Base-by-base conservation (phyloP, 1,139 yeast genomes). In the Lodderomyces metapsilosis region DNA sequence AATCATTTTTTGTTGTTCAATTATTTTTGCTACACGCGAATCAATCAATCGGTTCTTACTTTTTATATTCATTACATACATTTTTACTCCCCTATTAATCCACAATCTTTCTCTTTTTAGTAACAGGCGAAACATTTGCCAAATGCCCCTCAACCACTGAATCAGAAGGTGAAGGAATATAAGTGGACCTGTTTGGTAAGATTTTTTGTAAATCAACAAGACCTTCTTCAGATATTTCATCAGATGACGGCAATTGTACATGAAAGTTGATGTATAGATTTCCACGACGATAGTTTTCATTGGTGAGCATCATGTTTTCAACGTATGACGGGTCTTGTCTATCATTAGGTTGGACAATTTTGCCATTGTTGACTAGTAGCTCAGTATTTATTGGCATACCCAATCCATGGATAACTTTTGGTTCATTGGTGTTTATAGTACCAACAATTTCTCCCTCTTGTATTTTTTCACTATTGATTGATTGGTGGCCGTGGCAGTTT, bases 361-460 rank as follows among this genome's bases (percentile, higher is more conserved):
- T 55, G 0, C 66, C 69, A 3, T 48, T 50, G 3, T 49, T 51
- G 9, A 51, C 71, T 43, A 58, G 66, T 16, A 27, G 16, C 3
- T 36, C 34, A 33, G 68, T 61, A 60, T 78, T 77, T 24, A 80
- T 74, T 3, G 95, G 95, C 83, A 80, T 78, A 17, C 87, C 86
- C 36, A 65, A 59, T 1, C 76, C 78, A 42, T 64, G 64, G 1
- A 80, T 69, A 4, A 74, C 57, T 46, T 78, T 80, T 2, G 80
- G 68, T 4, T 61, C 58, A 5, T 73, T 74, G 3, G 78, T 70
- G 15, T 64, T 62, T 12, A 76, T 67, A 3, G 73, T 62, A 1
- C 77, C 77, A 5, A 70, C 55, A 1, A 79, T 58, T 48, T 78
- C 81, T 3, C 82, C 82, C 13, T 62, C 51, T 25, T 61, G 57